A percentile compares a stretch with the other conserved stretches of the same genome.
Conservation (phyloP, 306 rosid genomes). For the Prunus mira region DNA sequence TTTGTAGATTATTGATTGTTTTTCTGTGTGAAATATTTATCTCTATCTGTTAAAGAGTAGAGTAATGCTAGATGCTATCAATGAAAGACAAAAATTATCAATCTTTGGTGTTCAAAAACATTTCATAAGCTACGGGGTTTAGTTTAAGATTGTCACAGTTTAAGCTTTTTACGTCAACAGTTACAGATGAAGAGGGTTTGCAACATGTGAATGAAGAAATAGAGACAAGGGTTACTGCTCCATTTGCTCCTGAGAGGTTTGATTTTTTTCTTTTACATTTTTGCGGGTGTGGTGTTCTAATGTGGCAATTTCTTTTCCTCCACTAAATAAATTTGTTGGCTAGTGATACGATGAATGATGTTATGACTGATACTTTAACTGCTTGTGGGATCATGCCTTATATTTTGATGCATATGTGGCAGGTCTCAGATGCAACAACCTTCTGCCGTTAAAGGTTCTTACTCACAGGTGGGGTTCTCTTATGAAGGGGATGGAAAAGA, state of each 20-base stretch:
- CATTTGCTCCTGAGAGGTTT: constrained; percentile 72
- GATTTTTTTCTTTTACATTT: background rate
- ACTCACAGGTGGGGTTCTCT: constrained; percentile 94
- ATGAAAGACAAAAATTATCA: constrained; percentile 19
- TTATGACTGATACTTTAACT: background rate
- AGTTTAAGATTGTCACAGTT: constrained; percentile 39
- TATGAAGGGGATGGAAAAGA: constrained; percentile 87
- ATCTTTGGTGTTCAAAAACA: background rate
- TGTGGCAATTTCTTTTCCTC: background rate
- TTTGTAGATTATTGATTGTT: background rate
- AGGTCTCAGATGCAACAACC: constrained; percentile 74
- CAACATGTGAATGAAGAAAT: constrained; percentile 90
- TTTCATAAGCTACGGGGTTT: background rate
- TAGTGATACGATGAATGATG: background rate
- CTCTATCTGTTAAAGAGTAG: constrained; percentile 23
- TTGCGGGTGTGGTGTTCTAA: background rate
- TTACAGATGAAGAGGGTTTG: constrained; percentile 86
- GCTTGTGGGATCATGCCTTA: background rate
- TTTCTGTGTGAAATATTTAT: background rate
- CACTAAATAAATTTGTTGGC: background rate
- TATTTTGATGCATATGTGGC: constrained; percentile 25
- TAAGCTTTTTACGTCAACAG: constrained; percentile 54
- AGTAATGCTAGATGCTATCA: constrained; percentile 2
- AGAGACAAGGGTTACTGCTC: constrained; percentile 75
- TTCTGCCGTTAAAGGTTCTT: constrained; percentile 78